Evolutionary conservation across 345 rosid genomes (phyloP), one percentile per base, ranked within the genome.

Genomic region (Geranium brycei): DNA sequence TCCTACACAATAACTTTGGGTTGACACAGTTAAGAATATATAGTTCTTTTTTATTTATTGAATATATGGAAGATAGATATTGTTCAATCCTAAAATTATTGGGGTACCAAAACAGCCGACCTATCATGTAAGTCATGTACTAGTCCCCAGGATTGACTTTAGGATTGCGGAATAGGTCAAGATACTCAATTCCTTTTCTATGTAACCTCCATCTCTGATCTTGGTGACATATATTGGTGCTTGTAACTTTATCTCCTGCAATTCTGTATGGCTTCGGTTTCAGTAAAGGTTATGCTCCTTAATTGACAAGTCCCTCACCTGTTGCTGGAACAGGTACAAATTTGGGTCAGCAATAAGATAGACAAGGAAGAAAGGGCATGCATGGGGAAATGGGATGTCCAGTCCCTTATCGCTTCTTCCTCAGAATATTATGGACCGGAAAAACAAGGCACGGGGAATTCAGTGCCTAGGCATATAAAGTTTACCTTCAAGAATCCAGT

Each of bases 331-430:
- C 79, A 93, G 97, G 91, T 90, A 65, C 97, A 90, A 83, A 83
- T 93, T 65, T 93, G 99, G 99, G 96, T 87, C 12, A 82, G 99
- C 79, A 87, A 83, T 73, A 83, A 82, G 67, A 85, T 90, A 69
- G 76, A 87, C 63, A 83, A 73, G 80, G 95, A 89, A 82, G 96
- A 81, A 69, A 83, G 96, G 75, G 77, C 96, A 17, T 71, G 79
- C 71, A 59, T 93, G 79, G 99, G 98, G 64, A 87, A 92, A 70
- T 92, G 98, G 97, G 96, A 92, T 77, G 81, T 92, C 51, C 87
- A 87, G 64, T 82, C 97, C 78, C 74, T 83, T 56, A 69, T 75
- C 63, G 71, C 73, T 51, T 84, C 91, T 66, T 87, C 95, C 47
- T 68, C 91, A 31, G 97, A 90, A 70, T 65, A 82, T 19, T 80